Base-by-base conservation (phyloP, 805 yeast genomes). In the Saccharomycopsis sp. region DNA sequence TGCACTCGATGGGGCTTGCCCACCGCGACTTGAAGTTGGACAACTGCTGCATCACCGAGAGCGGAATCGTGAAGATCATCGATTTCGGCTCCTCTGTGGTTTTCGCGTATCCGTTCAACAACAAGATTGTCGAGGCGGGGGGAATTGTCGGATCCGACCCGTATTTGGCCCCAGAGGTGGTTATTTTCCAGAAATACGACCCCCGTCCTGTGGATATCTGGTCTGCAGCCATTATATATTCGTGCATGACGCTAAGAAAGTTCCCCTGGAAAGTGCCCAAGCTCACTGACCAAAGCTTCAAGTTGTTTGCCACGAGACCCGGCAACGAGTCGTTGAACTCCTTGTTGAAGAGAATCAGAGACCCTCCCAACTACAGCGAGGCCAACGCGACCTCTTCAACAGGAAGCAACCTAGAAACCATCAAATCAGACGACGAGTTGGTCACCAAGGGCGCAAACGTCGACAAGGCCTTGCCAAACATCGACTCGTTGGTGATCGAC, bases 181-280 rank as follows among this genome's bases (percentile, higher is more conserved):
- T 91, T 62, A 87, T 89, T 8, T 86, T 88, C 68, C 76, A 82
- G 64, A 85, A 85, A 61, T 91, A 91, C 67, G 95, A 89, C 68
- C 97, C 97, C 15, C 79, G 96, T 63, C 96, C 97, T 0, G 96
- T 91, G 4, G 97, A 91, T 73, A 82, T 91, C 51, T 91, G 97
- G 97, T 88, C 96, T 4, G 83, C 84, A 37, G 97, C 96, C 7
- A 89, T 91, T 60, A 88, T 91, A 53, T 88, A 87, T 71, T 89
- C 96, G 64, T 91, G 97, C 74, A 90, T 91, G 97, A 81, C 89
- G 59, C 76, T 91, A 69, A 86, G 89, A 68, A 87, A 90, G 73
- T 91, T 91, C 73, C 97, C 97, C 7, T 91, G 97, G 97, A 90
- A 89, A 68, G 89, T 89, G 5, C 97, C 97, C 7, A 86, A 89